Conservation (phyloP, 371 early-diverging fungal species). For the Mycotypha africana region DNA sequence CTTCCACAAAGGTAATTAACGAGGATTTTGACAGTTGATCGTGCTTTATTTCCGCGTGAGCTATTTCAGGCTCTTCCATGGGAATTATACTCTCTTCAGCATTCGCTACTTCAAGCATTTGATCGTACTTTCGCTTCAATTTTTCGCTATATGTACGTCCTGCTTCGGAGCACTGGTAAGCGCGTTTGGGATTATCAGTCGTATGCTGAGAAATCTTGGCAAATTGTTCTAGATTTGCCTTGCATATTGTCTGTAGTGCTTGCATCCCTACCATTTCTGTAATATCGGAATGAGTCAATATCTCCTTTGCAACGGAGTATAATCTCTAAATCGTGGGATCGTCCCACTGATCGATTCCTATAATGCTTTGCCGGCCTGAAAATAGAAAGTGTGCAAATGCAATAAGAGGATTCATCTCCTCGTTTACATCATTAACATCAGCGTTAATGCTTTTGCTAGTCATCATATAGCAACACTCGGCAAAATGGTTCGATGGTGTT, state of each 20-base stretch:
- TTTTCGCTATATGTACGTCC: conserved; percentile 2
- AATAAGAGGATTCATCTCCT: conserved; percentile 1
- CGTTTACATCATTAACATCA: conserved; percentile 3
- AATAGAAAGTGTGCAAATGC: conserved; percentile 5
- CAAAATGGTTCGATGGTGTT: conserved; percentile 1
- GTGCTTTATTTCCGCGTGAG: conserved; percentile 1
- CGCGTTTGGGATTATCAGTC: neutral
- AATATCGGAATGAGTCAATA: neutral
- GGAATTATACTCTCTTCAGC: conserved; percentile 1
- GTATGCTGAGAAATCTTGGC: conserved; percentile 1
- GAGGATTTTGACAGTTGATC: conserved; percentile 1
- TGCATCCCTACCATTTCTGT: conserved; percentile 1
- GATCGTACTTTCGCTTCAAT: conserved; percentile 3
- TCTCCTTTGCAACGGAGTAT: conserved; percentile 3
- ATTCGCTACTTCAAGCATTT: conserved; percentile 1
- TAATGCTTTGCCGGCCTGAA: conserved; percentile 8
- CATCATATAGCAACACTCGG: conserved; percentile 3
- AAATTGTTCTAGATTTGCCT: neutral
- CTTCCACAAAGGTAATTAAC: conserved; percentile 6
- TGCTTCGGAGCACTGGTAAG: conserved; percentile 3
- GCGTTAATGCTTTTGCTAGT: conserved; percentile 4
- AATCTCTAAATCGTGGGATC: conserved; percentile 2
- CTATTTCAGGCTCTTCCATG: conserved; percentile 4
- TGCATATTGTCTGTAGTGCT: conserved; percentile 5
- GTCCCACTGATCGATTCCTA: conserved; percentile 4